These are phyloP conservation scores for Trebouxiophyceae sp. DNA, from an alignment of 163 green algal genomes.

Conservation along the genomic window DNA sequence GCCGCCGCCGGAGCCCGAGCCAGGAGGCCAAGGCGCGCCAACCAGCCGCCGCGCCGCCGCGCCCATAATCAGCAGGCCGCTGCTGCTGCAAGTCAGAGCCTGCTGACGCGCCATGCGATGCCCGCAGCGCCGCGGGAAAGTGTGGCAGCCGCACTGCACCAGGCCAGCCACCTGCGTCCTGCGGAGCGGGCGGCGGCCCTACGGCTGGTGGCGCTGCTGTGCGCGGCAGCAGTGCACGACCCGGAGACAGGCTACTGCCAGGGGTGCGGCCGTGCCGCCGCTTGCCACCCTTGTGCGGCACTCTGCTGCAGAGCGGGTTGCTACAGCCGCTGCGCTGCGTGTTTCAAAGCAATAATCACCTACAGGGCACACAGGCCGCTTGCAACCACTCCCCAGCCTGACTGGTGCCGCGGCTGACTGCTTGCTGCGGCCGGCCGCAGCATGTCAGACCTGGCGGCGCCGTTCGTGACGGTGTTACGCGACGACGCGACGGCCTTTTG, in stretches of 20 bases:
- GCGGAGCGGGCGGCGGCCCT: constrained; percentile 26
- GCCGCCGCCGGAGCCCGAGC: neutral
- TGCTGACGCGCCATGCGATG: neutral
- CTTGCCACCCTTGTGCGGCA: neutral
- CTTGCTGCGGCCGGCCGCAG: constrained; percentile 8
- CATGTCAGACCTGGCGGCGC: constrained; percentile 72
- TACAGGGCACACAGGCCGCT: too few relatives aligned
- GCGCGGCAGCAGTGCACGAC: constrained; percentile 59
- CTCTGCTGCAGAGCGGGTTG: too few relatives aligned
- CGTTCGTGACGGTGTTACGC: constrained; percentile 66
- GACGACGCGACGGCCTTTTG: constrained; percentile 72
- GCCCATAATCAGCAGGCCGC: neutral
- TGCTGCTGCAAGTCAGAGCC: too few relatives aligned
- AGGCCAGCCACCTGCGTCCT: constrained; percentile 26
- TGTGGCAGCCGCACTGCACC: constrained; percentile 9
- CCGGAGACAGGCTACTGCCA: constrained; percentile 76
- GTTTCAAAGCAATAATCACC: too few relatives aligned
- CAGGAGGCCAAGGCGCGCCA: neutral
- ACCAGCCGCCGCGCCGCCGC: neutral
- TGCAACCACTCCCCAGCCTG: neutral
- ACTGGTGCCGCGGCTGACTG: neutral
- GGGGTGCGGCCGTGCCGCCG: constrained; percentile 21
- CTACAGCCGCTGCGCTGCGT: too few relatives aligned
- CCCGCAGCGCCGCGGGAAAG: neutral
- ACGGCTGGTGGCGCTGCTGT: constrained; percentile 49